These are phyloP conservation scores for Phycomyces nitens DNA, from an alignment of 192 early-diverging fungal genomes.

Conservation along the genomic window DNA sequence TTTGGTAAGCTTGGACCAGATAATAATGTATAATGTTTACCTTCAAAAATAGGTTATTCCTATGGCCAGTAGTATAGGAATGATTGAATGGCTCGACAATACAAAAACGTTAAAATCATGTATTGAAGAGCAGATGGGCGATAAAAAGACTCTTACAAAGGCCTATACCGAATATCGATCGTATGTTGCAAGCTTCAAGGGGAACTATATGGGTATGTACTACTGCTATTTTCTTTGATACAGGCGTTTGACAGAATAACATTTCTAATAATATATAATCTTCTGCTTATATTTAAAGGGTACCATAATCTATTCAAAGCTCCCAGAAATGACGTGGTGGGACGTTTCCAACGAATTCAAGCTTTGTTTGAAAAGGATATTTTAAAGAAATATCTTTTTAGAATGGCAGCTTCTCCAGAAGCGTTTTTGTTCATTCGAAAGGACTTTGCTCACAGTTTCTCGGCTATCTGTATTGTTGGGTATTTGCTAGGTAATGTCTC, in stretches of 20 bases:
- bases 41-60: constrained; percentile 50
- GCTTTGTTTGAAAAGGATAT: constrained; percentile 40
- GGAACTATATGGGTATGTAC: constrained; percentile 38
- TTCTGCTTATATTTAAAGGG: constrained; percentile 37
- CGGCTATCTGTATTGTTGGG: constrained; percentile 65
- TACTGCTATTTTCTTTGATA: no score
- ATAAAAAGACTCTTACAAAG: constrained; percentile 38
- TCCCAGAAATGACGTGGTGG: constrained; percentile 44
- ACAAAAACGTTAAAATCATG: constrained; percentile 65
- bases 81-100: constrained; percentile 76
- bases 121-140: constrained; percentile 47
- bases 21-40: no score
- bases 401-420: constrained; percentile 66
- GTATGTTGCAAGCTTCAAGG: constrained; percentile 41
- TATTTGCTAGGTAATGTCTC: constrained; percentile 57
- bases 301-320: constrained; percentile 59
- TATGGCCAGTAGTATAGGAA: constrained; percentile 58
- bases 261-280: no score
- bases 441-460: constrained; percentile 66
- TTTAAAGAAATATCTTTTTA: constrained; percentile 51
- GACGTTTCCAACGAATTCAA: constrained; percentile 44
- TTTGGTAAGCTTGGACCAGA: no score
- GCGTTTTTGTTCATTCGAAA: constrained; percentile 65
- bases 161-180: constrained; percentile 42
- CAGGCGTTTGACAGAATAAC: no score